Evolutionary conservation across 768 basidiomycete species (phyloP), one percentile per base, ranked within the genome.

Genomic region (Nidularia pulvinata): DNA sequence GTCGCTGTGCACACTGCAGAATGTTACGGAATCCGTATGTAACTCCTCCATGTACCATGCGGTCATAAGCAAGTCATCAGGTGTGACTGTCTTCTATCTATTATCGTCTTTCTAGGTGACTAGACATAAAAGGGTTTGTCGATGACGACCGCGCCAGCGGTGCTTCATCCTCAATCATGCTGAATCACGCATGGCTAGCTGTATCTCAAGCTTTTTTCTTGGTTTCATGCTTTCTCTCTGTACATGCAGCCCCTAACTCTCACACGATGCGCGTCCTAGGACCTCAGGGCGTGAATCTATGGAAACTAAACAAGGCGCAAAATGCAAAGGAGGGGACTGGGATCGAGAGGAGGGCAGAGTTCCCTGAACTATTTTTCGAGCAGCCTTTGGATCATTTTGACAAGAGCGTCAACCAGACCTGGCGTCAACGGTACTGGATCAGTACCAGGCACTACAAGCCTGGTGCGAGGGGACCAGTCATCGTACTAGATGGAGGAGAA

Each of bases 351-450:
- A 30, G 25, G 25, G 48, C 42, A 1, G 60, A 53, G 36, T 88
- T 88, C 65, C 73, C 72, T 13, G 78, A 79, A 3, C 81, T 81
- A 46, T 91, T 83, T 74, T 95, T 96, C 71, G 69, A 78, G 51
- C 95, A 98, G 63, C 93, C 91, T 2, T 71, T 96, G 56, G 93
- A 95, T 64, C 95, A 98, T 64, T 88, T 89, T 59, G 72, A 78
- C 57, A 74, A 74, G 35, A 65, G 73, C 11, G 70, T 73, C 7
- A 71, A 73, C 43, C 80, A 82, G 43, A 91, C 85, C 0, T 98
- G 92, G 71, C 71, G 79, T 49, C 95, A 98, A 64, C 81, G 96
- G n/a, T 99, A 93, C 69, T 99, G 96, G 96, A 77, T 95, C 36
- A 95, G 88, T 63, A 82, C 83, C n/a, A 81, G 90, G 34, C 85